Evolutionary conservation across 2,329 filamentous ascomycete species (phyloP).

Genomic region (Aspergillus glaucus): DNA sequence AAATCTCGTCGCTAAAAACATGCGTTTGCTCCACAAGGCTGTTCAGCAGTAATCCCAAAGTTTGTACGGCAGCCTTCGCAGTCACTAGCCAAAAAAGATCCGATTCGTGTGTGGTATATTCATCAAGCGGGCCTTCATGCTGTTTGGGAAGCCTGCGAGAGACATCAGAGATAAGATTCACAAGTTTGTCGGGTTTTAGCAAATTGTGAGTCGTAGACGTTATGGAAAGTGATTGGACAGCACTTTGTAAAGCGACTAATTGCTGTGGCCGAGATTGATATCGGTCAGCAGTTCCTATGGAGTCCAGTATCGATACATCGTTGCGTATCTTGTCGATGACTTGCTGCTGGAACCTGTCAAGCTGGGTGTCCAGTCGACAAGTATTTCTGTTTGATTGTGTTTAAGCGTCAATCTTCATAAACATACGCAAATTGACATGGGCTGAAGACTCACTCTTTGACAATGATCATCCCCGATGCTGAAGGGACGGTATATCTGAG

Average conservation of each 20-base stretch:
- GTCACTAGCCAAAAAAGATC: constrained; percentile 88
- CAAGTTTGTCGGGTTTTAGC: constrained; percentile 56
- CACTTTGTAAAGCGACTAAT: constrained; percentile 53
- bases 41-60: constrained; percentile 73
- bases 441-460: neutral
- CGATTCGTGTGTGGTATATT: constrained; percentile 52
- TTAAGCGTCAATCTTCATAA: neutral
- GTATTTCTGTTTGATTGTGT: constrained; percentile 43
- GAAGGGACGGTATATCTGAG: neutral
- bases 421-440: neutral
- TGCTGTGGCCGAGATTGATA: constrained; percentile 39
- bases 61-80: constrained; percentile 86
- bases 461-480: neutral
- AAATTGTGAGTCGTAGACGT: constrained; percentile 59
- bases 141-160: constrained; percentile 10
- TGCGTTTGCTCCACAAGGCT: constrained; percentile 76
- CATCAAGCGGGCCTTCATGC: constrained; percentile 16
- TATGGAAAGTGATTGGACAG: constrained; percentile 66
- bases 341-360: constrained; percentile 51
- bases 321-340: constrained; percentile 11
- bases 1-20: constrained; percentile 76
- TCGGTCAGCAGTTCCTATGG: constrained; percentile 21
- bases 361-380: constrained; percentile 51
- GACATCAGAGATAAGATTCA: constrained; percentile 52
- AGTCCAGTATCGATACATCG: constrained; percentile 4